phyloP scores from a whole-genome alignment of 1,284 basidiomycete genomes.

The Laetiporus sulphureus region DNA sequence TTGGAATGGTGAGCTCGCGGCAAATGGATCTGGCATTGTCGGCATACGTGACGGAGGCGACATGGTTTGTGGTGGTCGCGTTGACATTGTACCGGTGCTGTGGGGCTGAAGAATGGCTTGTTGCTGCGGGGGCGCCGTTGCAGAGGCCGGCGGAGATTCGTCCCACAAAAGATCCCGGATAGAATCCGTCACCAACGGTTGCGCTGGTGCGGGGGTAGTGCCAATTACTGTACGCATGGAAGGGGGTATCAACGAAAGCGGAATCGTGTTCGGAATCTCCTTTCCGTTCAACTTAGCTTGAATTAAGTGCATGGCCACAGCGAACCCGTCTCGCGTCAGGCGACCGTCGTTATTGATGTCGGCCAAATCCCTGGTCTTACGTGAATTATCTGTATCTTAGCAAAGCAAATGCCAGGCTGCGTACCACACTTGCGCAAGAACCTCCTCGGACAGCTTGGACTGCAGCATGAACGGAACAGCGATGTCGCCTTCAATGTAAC shows the following conservation, averaged over 20 bases:
- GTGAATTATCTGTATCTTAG: slow-evolving; percentile 1
- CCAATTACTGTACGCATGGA: slow-evolving; percentile 46
- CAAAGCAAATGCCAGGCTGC: too few species aligned
- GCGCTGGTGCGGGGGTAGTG: slow-evolving; percentile 23
- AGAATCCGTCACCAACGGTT: slow-evolving; percentile 30
- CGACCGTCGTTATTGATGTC: slow-evolving; percentile 88
- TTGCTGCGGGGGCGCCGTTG: slow-evolving; percentile 25
- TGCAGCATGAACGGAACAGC: slow-evolving; percentile 97
- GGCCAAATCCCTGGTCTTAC: slow-evolving; percentile 75
- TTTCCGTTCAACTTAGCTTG: slow-evolving; percentile 83
- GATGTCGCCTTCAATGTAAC: slow-evolving; percentile 87
- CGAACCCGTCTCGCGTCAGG: slow-evolving; percentile 90
- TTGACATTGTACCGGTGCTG: slow-evolving; percentile 22
- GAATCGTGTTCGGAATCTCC: slow-evolving; percentile 71
- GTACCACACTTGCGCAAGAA: slow-evolving; percentile 89
- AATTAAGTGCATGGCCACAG: slow-evolving; percentile 94
- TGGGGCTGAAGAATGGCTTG: slow-evolving; percentile 33
- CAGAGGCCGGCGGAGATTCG: slow-evolving; percentile 52
- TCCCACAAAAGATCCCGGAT: slow-evolving; percentile 51
- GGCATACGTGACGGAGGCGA: slow-evolving; percentile 16
- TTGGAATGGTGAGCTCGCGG: slow-evolving; percentile 25
- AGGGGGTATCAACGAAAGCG: slow-evolving; percentile 77
- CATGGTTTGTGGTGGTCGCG: slow-evolving; percentile 19
- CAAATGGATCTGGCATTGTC: slow-evolving; percentile 11
- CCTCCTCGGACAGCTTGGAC: slow-evolving; percentile 80